Base-by-base conservation (phyloP, 495 filamentous ascomycete genomes). In the Hyaloscypha bicolor region DNA sequence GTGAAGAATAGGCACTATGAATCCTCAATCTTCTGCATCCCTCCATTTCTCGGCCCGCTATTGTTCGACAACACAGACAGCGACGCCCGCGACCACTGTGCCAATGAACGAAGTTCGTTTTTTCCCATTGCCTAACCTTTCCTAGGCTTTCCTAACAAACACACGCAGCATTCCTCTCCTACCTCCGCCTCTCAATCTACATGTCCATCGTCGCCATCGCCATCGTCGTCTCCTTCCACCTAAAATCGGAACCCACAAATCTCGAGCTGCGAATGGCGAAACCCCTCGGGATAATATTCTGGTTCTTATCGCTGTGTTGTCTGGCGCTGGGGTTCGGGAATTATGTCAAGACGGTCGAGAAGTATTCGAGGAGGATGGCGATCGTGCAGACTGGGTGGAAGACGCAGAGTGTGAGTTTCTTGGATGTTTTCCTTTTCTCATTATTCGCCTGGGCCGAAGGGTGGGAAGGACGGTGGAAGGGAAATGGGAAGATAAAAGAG, bases 371-470 rank as follows among this genome's bases (percentile, higher is more conserved):
- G 42, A 86, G 89, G 69, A 81, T 83, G 31, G 95, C 95, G 0
- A 82, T 99, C 64, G 95, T 98, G 42, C 95, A 99, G 79, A 91
- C 87, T 58, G 95, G 95, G 37, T 94, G 91, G 89, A 96, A 93
- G 79, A 97, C 95, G 42, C 93, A 97, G 76, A 74, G 86, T 29
- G 91, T 93, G 72, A 74, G 88, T 37, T 55, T 19, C 31, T 60
- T 60, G 52, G 14, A 31, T 32, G n/a, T 58, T 31, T 29, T 39
- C 3, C 14, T 53, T 37, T 16, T 9, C 25, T 25, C 25, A 2
- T 25, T 25, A 25, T 25, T 25, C 1, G 25, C 25, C 25, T 25
- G 25, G 1, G 25, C 25, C 25, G 25, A 25, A 1, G 25, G 56
- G 25, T 29, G 5, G 6, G 56, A 3, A 25, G 2, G 56, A 32